Evolutionary conservation across 129 eudicot genomes (phyloP), one percentile per base, ranked within the genome.

Genomic region (Flaveria bidentis): DNA sequence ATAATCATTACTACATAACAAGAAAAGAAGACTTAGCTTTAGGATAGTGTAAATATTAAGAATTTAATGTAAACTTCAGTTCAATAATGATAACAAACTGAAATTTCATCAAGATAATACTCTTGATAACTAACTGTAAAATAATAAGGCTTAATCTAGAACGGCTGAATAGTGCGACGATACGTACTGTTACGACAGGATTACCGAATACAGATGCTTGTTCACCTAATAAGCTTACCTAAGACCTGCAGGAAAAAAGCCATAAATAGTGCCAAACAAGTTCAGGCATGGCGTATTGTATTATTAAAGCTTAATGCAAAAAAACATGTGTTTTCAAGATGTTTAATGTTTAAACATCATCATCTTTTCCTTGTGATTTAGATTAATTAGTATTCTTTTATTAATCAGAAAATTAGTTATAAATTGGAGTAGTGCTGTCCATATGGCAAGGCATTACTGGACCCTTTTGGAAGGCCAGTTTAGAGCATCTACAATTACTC

Each of bases 171-270:
- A 82, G 58, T 25, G 70, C 11, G 20, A 65, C 20, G 22, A 65
- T 15, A 28, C 53, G 50, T 51, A 36, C 23, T 17, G 6, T 51
- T 14, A 17, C 7, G n/a, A 51, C 6, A 51, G 18, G 56, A 51
- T 14, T 51, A 51, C 56, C 18, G 6, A 56, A n/a, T 56, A 17
- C 26, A 6, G 9, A 44, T 44, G 49, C 49, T 44, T 44, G 49
- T 44, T 44, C 49, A 44, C 12, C 49, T 44, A 9, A 8, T 44
- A 44, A 44, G 47, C 47, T 44, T 44, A 91, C 97, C 96, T 87
- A 49, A 94, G 49, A 94, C 93, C 97, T 94, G 90, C 79, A 72
- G 41, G 72, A n/a, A 73, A 41, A 72, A 28, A 36, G 41, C 41
- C 9, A 52, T 4, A 52, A 52, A 1, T 52, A 52, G 1, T 5